phyloP scores from a whole-genome alignment of 768 basidiomycete genomes.

The Termitomyces heimii region DNA sequence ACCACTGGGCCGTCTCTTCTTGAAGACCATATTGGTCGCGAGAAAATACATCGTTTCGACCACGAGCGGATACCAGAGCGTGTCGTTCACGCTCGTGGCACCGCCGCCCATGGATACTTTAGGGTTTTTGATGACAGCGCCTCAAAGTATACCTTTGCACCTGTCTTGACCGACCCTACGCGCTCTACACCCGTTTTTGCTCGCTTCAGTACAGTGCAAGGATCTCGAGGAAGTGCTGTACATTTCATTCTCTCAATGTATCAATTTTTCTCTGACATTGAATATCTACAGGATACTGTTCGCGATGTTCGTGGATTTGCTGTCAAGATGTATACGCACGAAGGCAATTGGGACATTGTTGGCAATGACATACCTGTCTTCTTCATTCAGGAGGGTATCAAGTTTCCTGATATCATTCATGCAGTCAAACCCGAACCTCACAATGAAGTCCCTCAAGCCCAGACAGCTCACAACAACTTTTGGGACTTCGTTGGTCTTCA shows the following conservation, averaged over 20 bases:
- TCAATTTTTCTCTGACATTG: neutral
- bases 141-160: conserved; percentile 64
- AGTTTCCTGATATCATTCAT: conserved; percentile 84
- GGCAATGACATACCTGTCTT: conserved; percentile 83
- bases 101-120: conserved; percentile 82
- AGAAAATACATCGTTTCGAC: conserved; percentile 77
- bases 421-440: conserved; percentile 84
- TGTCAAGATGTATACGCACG: conserved; percentile 32
- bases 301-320: conserved; percentile 89
- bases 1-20: conserved; percentile 64
- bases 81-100: conserved; percentile 66
- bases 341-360: conserved; percentile 74
- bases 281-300: conserved; percentile 50
- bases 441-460: conserved; percentile 70
- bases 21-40: conserved; percentile 71
- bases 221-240: conserved; percentile 78
- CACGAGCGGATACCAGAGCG: conserved; percentile 87
- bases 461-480: conserved; percentile 76
- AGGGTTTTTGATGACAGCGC: conserved; percentile 63
- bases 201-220: conserved; percentile 84
- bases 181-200: conserved; percentile 73
- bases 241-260: conserved; percentile 12
- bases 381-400: conserved; percentile 76
- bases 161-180: conserved; percentile 66
- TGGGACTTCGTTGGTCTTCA: conserved; percentile 80